These are phyloP conservation scores for Ambrosia trifida DNA, from an alignment of 129 eudicot species.

Conservation along the genomic window DNA sequence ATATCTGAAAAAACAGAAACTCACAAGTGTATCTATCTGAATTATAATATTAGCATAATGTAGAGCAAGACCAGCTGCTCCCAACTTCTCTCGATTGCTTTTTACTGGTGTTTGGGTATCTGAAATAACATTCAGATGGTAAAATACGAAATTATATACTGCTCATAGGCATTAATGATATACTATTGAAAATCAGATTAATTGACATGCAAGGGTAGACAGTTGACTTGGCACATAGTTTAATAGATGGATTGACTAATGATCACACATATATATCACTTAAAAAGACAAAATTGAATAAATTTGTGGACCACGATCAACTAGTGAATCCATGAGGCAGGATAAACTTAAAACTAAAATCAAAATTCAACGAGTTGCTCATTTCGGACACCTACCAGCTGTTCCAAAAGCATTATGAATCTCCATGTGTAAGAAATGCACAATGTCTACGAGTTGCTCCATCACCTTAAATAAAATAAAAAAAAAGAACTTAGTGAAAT, in stretches of 20 bases:
- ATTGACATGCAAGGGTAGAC: neutral
- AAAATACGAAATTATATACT: neutral
- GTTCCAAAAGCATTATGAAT: slow-evolving; percentile 5
- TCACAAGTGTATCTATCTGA: slow-evolving; percentile 91
- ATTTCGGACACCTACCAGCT: slow-evolving; percentile 45
- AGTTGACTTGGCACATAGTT: neutral
- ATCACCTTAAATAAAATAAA: neutral
- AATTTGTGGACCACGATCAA: neutral
- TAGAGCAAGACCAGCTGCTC: slow-evolving; percentile 92
- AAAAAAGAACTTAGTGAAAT: neutral
- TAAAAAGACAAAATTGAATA: neutral
- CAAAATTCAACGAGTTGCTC: neutral
- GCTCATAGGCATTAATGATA: neutral
- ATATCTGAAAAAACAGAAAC: slow-evolving; percentile 26
- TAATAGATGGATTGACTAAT: no score
- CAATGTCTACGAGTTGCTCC: slow-evolving; percentile 1
- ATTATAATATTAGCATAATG: slow-evolving; percentile 93
- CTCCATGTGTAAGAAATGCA: neutral
- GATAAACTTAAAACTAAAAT: neutral
- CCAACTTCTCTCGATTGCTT: slow-evolving; percentile 64
- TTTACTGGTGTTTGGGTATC: slow-evolving; percentile 61
- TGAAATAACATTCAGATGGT: slow-evolving; percentile 33
- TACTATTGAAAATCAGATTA: neutral
- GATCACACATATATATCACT: neutral
- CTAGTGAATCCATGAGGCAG: no score